Conservation (phyloP, 2,329 filamentous ascomycete species). For the Paraphoma sp. region DNA sequence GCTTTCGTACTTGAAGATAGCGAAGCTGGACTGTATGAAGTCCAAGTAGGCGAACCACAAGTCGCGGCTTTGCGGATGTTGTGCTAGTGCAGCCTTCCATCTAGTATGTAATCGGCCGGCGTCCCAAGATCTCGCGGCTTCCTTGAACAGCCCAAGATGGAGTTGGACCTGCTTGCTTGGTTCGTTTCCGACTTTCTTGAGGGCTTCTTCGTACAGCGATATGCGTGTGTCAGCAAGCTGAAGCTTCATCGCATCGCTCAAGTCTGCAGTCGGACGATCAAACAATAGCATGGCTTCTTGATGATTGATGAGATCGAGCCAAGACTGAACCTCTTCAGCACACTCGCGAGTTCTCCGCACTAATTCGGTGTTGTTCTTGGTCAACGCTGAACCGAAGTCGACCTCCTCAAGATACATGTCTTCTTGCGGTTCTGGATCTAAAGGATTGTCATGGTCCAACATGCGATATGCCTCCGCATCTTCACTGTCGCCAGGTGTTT, state of each 20-base stretch:
- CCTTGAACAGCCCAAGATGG: slow-evolving; percentile 72
- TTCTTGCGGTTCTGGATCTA: slow-evolving; percentile 48
- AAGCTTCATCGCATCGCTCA: slow-evolving; percentile 66
- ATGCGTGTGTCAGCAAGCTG: slow-evolving; percentile 81
- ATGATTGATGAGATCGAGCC: slow-evolving; percentile 79
- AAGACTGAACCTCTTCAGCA: slow-evolving; percentile 72
- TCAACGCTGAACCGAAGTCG: slow-evolving; percentile 40
- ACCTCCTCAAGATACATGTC: slow-evolving; percentile 29
- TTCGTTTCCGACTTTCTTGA: slow-evolving; percentile 61
- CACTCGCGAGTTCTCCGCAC: slow-evolving; percentile 68
- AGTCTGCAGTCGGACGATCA: slow-evolving; percentile 51
- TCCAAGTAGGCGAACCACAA: slow-evolving; percentile 79
- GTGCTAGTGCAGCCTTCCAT: slow-evolving; percentile 69
- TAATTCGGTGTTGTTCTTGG: slow-evolving; percentile 66
- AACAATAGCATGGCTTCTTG: slow-evolving; percentile 72
- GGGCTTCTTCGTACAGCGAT: slow-evolving; percentile 78
- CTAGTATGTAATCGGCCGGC: slow-evolving; percentile 64
- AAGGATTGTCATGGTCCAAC: slow-evolving; percentile 32
- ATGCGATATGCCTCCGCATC: slow-evolving; percentile 45
- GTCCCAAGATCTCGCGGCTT: slow-evolving; percentile 79
- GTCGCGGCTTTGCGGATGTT: slow-evolving; percentile 63
- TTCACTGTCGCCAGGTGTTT: slow-evolving; percentile 8
- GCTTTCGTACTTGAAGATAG: slow-evolving; percentile 71
- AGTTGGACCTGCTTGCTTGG: slow-evolving; percentile 63
- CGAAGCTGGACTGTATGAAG: slow-evolving; percentile 71